Base-by-base conservation (phyloP, 2,329 filamentous ascomycete genomes). In the Ophiostoma piceae region DNA sequence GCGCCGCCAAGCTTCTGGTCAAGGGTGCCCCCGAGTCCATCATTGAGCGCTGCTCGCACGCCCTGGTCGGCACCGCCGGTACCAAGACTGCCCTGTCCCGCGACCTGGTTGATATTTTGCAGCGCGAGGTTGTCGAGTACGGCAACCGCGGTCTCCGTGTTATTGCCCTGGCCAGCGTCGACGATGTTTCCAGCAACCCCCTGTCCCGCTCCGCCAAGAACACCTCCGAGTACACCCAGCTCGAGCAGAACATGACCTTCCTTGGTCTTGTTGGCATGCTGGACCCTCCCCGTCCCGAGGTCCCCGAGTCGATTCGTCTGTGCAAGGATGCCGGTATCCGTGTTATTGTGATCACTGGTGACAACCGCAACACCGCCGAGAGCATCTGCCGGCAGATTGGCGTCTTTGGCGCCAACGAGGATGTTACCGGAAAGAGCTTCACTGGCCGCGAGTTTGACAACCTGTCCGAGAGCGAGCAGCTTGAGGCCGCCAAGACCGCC, bases 301-400 rank as follows among this genome's bases (percentile, higher is more conserved):
- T 98, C 12, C 87, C 91, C 68, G 85, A 83, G 67, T 95, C 95
- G 66, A 96, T 99, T 75, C 84, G 85, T 77, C 91, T 96, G 79
- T 99, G 95, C 81, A 92, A 90, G 79, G 89, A 92, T 73, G 95
- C 95, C 74, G 95, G 95, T 75, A 98, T 99, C 76, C 91, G 95
- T 72, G 92, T 99, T 67, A 92, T 99, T 75, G 95, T 99, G 74
- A 97, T 99, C 79, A 99, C 95, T 69, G 95, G 95, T 77, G 95
- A 99, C 81, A 99, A 97, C 82, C 93, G 91, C 78, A 96, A 96
- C 82, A 99, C 95, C 3, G 95, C 95, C 9, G 95, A 99, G 82
- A 94, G 92, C 72, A 97, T 99, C 78, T 99, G 95, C 83, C 91
- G 94, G 76, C 91, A 97, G 79, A 99, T 99, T 78, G 95, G 95